Evolutionary conservation across 2,329 filamentous ascomycete genomes (phyloP).

Genomic region (Paracorniculantispora psalliotae): DNA sequence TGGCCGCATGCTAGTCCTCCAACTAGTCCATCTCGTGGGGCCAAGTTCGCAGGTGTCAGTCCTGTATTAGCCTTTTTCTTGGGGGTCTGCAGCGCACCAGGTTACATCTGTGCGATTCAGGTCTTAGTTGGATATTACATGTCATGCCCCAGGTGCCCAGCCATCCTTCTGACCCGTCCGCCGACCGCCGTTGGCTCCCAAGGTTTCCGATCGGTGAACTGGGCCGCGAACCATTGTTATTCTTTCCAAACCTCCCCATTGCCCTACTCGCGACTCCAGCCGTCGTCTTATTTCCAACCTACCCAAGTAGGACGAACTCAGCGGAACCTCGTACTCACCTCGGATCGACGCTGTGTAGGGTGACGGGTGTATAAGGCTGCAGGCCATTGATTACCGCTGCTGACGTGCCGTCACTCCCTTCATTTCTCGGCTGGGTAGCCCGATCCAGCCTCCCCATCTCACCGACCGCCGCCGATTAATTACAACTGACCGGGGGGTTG

Average conservation of each 20-base stretch:
- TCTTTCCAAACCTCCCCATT: background rate
- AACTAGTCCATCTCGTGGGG: background rate
- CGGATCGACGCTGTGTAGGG: background rate
- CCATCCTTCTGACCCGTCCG: too few relatives aligned
- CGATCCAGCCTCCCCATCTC: background rate
- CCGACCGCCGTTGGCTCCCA: too few relatives aligned
- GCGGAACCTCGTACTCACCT: too few relatives aligned
- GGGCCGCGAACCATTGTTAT: too few relatives aligned
- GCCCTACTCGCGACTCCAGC: too few relatives aligned
- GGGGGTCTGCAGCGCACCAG: background rate
- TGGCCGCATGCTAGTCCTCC: background rate
- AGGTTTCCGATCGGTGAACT: too few relatives aligned
- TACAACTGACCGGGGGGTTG: background rate
- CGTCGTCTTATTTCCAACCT: too few relatives aligned
- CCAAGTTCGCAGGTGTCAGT: background rate
- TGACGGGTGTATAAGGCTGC: background rate
- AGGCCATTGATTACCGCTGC: background rate
- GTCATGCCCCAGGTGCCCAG: too few relatives aligned
- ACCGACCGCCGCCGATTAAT: background rate
- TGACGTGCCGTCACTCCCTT: background rate
- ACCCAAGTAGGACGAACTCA: too few relatives aligned
- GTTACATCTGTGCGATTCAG: background rate
- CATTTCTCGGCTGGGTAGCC: background rate
- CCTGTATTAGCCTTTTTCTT: background rate
- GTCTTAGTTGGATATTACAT: too few relatives aligned